These are phyloP conservation scores for Rhododendron molle DNA, from an alignment of 148 eudicot genomes.

Conservation along the genomic window DNA sequence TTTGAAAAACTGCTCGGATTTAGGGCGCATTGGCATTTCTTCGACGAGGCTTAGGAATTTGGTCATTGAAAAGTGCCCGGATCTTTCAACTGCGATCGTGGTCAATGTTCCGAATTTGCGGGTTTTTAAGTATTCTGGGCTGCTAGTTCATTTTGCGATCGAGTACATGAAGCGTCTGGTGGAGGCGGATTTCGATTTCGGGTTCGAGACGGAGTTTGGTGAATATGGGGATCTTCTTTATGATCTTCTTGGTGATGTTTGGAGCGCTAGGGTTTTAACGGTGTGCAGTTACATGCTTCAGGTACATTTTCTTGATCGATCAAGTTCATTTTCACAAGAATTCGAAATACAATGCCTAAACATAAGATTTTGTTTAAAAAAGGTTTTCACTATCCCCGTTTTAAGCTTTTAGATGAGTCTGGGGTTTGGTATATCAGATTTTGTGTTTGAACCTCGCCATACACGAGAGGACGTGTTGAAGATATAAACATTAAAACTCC, in stretches of 20 bases:
- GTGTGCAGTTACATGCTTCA: constrained; percentile 32
- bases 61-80: constrained; percentile 23
- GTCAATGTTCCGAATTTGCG: constrained; percentile 16
- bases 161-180: background rate
- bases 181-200: constrained; percentile 27
- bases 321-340: background rate
- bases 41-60: constrained; percentile 21
- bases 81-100: constrained; percentile 1
- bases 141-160: background rate
- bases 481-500: too few species aligned
- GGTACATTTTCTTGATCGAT: background rate
- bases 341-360: too few species aligned
- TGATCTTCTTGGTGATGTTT: background rate
- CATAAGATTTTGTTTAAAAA: too few species aligned
- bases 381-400: too few species aligned
- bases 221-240: constrained; percentile 17
- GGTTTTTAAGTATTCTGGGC: constrained; percentile 27
- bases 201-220: background rate
- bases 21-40: background rate
- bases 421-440: too few species aligned
- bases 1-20: constrained; percentile 23
- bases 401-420: too few species aligned
- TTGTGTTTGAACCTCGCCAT: too few species aligned
- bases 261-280: constrained; percentile 13
- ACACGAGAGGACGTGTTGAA: too few species aligned